These are phyloP conservation scores for Mayamaea pseudoterrestris DNA, from an alignment of 108 stramenopile species.

Conservation along the genomic window DNA sequence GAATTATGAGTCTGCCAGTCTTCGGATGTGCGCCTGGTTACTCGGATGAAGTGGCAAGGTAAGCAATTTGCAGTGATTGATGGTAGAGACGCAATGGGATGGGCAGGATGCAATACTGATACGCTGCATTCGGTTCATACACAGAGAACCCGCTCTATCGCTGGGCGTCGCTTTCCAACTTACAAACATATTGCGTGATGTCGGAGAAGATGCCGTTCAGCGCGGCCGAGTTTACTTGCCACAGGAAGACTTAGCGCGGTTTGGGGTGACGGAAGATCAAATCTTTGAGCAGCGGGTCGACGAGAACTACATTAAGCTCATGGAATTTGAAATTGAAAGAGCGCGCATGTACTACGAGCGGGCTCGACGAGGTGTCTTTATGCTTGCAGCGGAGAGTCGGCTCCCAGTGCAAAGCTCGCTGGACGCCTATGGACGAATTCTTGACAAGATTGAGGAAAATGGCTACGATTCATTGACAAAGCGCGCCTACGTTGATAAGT, in stretches of 20 bases:
- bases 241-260: conserved; percentile 73
- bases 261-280: conserved; percentile 87
- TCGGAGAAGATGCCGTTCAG: conserved; percentile 89
- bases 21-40: conserved; percentile 80
- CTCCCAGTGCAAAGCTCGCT: conserved; percentile 86
- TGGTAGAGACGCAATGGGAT: neutral
- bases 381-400: conserved; percentile 80
- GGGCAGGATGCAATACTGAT: no score
- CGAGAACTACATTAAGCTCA: conserved; percentile 81
- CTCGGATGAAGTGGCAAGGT: conserved; percentile 76
- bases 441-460: conserved; percentile 91
- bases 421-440: conserved; percentile 89
- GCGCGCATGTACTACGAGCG: conserved; percentile 91
- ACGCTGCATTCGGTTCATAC: no score
- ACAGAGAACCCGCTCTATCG: conserved; percentile 84
- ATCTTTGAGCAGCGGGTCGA: conserved; percentile 80
- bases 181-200: conserved; percentile 96
- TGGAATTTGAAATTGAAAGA: conserved; percentile 91
- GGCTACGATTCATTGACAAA: conserved; percentile 88
- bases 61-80: conserved; percentile 2
- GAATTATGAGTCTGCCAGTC: conserved; percentile 92
- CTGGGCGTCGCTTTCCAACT: conserved; percentile 97
- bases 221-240: conserved; percentile 93
- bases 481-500: conserved; percentile 91
- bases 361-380: conserved; percentile 84